Evolutionary conservation across 192 early-diverging fungal genomes (phyloP).

Genomic region (Coemansia sp.): DNA sequence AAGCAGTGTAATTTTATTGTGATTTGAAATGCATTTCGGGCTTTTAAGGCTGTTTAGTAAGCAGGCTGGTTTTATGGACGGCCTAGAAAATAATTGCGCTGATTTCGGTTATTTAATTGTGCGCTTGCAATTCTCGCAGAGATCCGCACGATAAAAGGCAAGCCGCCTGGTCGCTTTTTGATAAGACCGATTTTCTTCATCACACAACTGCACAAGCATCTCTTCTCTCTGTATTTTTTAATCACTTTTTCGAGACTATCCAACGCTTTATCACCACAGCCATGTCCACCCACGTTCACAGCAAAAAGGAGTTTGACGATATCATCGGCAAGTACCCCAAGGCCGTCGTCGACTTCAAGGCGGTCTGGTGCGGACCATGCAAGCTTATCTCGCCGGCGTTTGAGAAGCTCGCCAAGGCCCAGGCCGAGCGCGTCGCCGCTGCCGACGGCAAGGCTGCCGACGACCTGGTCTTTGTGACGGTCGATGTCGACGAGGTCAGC

Average conservation of each 20-base stretch:
- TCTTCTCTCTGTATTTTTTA: neutral
- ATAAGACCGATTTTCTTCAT: too few relatives aligned
- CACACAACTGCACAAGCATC: too few relatives aligned
- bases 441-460: slow-evolving; percentile 58
- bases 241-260: neutral
- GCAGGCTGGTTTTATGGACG: too few relatives aligned
- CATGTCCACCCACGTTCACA: neutral
- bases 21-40: too few relatives aligned
- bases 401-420: slow-evolving; percentile 53
- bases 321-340: slow-evolving; percentile 19
- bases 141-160: too few relatives aligned
- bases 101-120: too few relatives aligned
- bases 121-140: too few relatives aligned
- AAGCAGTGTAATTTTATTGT: too few relatives aligned
- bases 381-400: slow-evolving; percentile 68
- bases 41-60: too few relatives aligned
- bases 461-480: slow-evolving; percentile 73
- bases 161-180: too few relatives aligned
- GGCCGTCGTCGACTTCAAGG: slow-evolving; percentile 74
- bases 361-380: slow-evolving; percentile 87
- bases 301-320: slow-evolving; percentile 11
- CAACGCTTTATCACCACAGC: neutral
- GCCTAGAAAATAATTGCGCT: too few relatives aligned
- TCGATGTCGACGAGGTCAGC: slow-evolving; percentile 74
- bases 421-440: slow-evolving; percentile 69